phyloP scores from a whole-genome alignment of 2,329 filamentous ascomycete species.

The Geosmithia putterillii region DNA sequence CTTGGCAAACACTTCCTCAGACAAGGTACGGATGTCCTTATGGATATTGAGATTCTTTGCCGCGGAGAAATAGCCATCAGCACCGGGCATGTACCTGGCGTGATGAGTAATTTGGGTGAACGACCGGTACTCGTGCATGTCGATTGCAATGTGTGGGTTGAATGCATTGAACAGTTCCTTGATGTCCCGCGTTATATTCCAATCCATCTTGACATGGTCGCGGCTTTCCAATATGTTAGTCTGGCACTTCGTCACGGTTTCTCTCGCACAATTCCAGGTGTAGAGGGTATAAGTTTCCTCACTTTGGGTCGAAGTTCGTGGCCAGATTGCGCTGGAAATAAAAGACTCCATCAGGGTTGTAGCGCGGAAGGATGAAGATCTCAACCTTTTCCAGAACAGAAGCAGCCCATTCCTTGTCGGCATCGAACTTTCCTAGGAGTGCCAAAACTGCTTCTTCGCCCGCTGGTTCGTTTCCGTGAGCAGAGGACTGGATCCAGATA shows the following conservation, averaged over 20 bases:
- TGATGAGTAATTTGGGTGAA: slow-evolving; percentile 7
- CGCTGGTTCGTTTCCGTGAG: slow-evolving; percentile 18
- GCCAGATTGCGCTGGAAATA: slow-evolving; percentile 18
- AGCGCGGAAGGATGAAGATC: slow-evolving; percentile 15
- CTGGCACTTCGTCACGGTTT: too few species aligned
- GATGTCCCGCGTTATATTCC: slow-evolving; percentile 16
- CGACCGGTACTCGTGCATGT: slow-evolving; percentile 18
- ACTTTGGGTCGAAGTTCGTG: slow-evolving; percentile 16
- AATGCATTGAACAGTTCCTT: slow-evolving; percentile 14
- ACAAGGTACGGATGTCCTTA: slow-evolving; percentile 12
- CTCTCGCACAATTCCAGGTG: too few species aligned
- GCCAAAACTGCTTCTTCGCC: slow-evolving; percentile 17
- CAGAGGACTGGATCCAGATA: slow-evolving; percentile 17
- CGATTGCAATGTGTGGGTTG: slow-evolving; percentile 15
- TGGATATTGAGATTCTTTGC: slow-evolving; percentile 21
- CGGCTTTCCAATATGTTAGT: slow-evolving; percentile 4
- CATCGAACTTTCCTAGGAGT: slow-evolving; percentile 15
- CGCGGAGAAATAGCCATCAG: slow-evolving; percentile 17
- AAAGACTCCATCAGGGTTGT: slow-evolving; percentile 19
- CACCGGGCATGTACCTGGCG: slow-evolving; percentile 9
- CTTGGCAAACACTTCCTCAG: slow-evolving; percentile 14
- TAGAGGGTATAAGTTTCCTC: background rate
- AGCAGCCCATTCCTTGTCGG: slow-evolving; percentile 13
- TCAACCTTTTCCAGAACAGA: slow-evolving; percentile 14
- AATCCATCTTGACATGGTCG: slow-evolving; percentile 17